Conservation (phyloP, 768 basidiomycete genomes). For the Antrodiella citrinella region DNA sequence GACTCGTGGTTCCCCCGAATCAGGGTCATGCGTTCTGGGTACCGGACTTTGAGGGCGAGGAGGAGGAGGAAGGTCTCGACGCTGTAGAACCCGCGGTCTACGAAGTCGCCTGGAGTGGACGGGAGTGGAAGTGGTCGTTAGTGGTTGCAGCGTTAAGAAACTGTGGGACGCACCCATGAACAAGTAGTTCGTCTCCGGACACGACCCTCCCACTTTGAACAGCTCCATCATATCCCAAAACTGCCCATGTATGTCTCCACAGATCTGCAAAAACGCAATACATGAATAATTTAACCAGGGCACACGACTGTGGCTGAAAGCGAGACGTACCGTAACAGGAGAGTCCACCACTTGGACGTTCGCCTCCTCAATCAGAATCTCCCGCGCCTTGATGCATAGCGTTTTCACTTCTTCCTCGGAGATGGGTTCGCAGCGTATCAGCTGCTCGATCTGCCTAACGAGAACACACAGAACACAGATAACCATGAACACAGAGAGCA, state of each 20-base stretch:
- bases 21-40: constrained; percentile 94
- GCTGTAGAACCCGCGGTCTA: constrained; percentile 94
- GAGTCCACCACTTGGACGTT: constrained; percentile 96
- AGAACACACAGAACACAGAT: no score
- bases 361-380: constrained; percentile 95
- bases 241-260: constrained; percentile 96
- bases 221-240: constrained; percentile 96
- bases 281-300: constrained; percentile 14
- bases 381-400: constrained; percentile 91
- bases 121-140: constrained; percentile 2
- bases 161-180: constrained; percentile 71
- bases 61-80: constrained; percentile 95
- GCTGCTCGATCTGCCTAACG: constrained; percentile 94
- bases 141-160: neutral
- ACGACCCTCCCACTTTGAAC: constrained; percentile 87
- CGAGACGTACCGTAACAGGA: constrained; percentile 77
- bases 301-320: no score
- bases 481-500: neutral
- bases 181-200: constrained; percentile 90
- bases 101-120: constrained; percentile 77
- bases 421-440: constrained; percentile 89
- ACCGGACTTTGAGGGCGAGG: constrained; percentile 92
- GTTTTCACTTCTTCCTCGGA: constrained; percentile 94
- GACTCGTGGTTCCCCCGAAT: constrained; percentile 98
- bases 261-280: constrained; percentile 43